Evolutionary conservation across 139 green algal genomes (phyloP).

Genomic region (Closterium sp.): DNA sequence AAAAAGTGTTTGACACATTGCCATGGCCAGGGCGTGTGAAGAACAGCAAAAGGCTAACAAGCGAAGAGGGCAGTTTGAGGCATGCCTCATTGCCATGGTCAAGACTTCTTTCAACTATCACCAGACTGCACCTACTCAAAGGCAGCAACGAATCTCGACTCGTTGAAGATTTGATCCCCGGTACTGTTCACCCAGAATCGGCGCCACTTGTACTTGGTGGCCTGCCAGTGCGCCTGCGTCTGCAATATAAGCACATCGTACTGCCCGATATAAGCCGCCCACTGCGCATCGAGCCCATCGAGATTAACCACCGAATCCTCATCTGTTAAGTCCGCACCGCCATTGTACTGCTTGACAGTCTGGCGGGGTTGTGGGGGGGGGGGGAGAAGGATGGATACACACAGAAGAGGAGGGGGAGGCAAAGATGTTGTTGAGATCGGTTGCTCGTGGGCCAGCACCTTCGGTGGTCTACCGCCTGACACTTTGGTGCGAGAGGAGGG

Average conservation of each 20-base stretch:
- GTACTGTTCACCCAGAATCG: neutral
- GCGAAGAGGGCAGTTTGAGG: too few species aligned
- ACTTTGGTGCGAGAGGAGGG: too few species aligned
- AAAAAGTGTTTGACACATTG: too few species aligned
- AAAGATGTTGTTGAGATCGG: too few species aligned
- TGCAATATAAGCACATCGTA: conserved; percentile 4
- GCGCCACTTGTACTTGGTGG: neutral
- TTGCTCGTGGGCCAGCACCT: too few species aligned
- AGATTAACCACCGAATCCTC: conserved; percentile 3
- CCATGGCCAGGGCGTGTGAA: too few species aligned
- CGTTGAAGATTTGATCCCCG: neutral
- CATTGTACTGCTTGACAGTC: neutral
- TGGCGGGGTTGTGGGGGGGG: too few species aligned
- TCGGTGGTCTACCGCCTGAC: too few species aligned
- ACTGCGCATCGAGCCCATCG: neutral
- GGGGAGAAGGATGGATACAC: neutral
- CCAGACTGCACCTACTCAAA: neutral
- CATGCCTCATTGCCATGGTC: too few species aligned
- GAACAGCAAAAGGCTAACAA: too few species aligned
- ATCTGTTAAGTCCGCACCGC: neutral
- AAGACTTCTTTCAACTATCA: neutral
- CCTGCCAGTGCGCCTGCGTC: neutral
- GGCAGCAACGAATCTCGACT: neutral
- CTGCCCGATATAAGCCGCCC: neutral
- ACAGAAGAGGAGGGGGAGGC: neutral